Percentiles rank a stretch among this genome's conserved stretches.
Conservation (phyloP, 768 basidiomycete genomes). For the Lactifluus hygrophoroides region DNA sequence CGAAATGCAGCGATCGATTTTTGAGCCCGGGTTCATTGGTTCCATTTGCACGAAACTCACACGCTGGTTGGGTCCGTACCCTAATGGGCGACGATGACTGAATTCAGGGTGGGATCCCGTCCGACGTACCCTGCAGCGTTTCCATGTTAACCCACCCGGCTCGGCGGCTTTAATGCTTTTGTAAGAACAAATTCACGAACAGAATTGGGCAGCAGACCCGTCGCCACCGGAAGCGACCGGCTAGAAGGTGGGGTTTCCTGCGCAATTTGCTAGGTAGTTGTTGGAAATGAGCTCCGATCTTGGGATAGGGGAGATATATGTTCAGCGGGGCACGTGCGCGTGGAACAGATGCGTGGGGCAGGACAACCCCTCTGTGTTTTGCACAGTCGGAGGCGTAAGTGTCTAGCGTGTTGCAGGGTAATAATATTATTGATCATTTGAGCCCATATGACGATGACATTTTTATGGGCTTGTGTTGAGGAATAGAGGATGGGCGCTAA, state of each 20-base stretch:
- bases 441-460: constrained; percentile 15
- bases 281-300: too few species aligned
- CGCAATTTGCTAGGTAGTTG: constrained; percentile 33
- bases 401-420: background rate
- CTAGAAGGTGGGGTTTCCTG: constrained; percentile 37
- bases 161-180: constrained; percentile 21
- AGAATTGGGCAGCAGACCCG: background rate
- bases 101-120: constrained; percentile 41
- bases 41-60: constrained; percentile 29
- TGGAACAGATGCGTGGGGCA: constrained; percentile 9
- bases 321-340: background rate
- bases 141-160: constrained; percentile 29
- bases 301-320: constrained; percentile 21
- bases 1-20: too few species aligned
- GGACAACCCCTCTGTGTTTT: constrained; percentile 12
- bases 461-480: constrained; percentile 8
- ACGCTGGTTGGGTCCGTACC: constrained; percentile 50
- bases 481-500: too few species aligned
- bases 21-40: background rate
- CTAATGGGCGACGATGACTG: constrained; percentile 53
- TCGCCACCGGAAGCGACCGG: constrained; percentile 35
- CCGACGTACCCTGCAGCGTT: constrained; percentile 43
- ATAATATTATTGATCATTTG: background rate
- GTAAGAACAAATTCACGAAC: background rate
- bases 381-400: constrained; percentile 11